Base-by-base conservation (phyloP, 495 filamentous ascomycete genomes). In the Parachaetomium inaequale region DNA sequence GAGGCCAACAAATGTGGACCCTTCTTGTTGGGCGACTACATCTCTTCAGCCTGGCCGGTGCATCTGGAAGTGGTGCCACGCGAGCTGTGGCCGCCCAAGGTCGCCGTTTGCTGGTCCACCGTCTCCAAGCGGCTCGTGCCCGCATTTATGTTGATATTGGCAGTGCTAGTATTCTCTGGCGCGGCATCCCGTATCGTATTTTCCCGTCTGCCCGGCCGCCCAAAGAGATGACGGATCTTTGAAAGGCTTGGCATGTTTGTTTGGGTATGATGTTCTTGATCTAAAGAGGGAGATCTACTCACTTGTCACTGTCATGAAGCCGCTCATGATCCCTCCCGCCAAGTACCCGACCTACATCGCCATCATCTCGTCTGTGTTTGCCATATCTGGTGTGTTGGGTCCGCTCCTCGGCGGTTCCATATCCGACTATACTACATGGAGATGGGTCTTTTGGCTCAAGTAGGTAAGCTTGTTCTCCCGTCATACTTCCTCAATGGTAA, bases 321-420 rank as follows among this genome's bases (percentile, higher is more conserved):
- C 79, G 2, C 73, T 79, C 29, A 69, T 86, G 36, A 75, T 81
- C 1, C 77, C 84, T 1, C 71, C 67, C 31, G 65, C 74, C 10
- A 73, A 80, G 63, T 74, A 79, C 57, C 76, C 74, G 4, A 76
- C 65, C 7, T 81, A 76, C 58, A 76, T 79, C 6, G 79, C 68
- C 17, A 70, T 83, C 29, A 73, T 82, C 53, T 78, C 80, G 25
- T 68, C 76, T n/a, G 76, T 79, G 15, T 76, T 79, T 49, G 76
- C 73, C n/a, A 54, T 82, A 10, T 74, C 76, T 8, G 74, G 73
- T 51, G 63, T 78, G 4, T 58, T 78, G 0, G 78, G 78, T 6
- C 78, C 77, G 8, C 63, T 82, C 15, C 56, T 82, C 1, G 81
- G 80, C 12, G 81, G 79, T 28, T 70, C 66, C 1, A 80, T 83